Base-by-base conservation (phyloP, 2,329 filamentous ascomycete species). In the Stagonosporopsis cucurbitacearum region DNA sequence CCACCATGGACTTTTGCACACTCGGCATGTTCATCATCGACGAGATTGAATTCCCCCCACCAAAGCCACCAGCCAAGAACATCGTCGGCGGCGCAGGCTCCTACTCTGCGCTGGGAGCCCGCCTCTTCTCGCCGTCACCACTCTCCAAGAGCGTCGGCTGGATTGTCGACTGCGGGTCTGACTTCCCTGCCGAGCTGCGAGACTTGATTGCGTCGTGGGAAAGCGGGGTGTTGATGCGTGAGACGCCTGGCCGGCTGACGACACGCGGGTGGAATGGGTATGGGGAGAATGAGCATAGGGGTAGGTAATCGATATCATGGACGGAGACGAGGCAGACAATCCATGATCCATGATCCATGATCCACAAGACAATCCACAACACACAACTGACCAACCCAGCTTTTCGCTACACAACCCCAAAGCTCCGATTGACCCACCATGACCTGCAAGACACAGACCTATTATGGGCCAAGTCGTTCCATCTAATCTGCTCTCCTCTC, bases 221-320 rank as follows among this genome's bases (percentile, higher is more conserved):
- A 15, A 96, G 93, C 1, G 85, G 85, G 6, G 90, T 86, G 19
- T 69, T 92, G 15, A 79, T 95, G 62, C 85, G 92, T 49, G 78
- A 85, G 44, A 87, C 90, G 50, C 79, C 81, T 1, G 75, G 82
- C 6, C 86, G 91, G 22, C 80, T 91, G 45, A 98, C 94, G 2
- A 99, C 95, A 0, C 86, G 92, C 41, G 93, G 90, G 41, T 96
- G 92, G 91, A 98, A 98, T 73, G 90, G 90, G 45, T 98, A 98
- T 72, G 86, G 88, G 33, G 83, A 85, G 28, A 82, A 86, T 48
- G 86, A 86, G 56, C 85, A 90, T 72, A 84, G 87, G 78, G 80
- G 83, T 78, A 61, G 8, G n/a, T n/a, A n/a, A n/a, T n/a, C n/a
- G n/a, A n/a, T n/a, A n/a, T n/a, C n/a, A n/a, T n/a, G n/a, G n/a